Evolutionary conservation across 306 rosid genomes (phyloP).

Genomic region (Benincasa hispida): DNA sequence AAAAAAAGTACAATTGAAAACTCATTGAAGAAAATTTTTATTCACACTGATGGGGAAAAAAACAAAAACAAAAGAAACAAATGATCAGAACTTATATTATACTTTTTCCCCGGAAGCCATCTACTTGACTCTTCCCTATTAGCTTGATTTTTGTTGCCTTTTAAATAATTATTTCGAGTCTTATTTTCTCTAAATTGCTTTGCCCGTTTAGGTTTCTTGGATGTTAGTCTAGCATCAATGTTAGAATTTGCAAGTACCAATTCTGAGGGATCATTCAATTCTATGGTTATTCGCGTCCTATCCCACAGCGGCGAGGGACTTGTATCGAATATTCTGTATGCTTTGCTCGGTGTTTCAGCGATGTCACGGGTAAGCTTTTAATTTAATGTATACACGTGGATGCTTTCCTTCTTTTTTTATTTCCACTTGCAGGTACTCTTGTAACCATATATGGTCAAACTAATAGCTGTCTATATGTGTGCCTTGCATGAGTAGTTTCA

Average conservation of each 20-base stretch:
- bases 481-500: background rate
- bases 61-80: background rate
- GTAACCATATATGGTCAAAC: background rate
- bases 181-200: background rate
- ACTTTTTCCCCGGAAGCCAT: background rate
- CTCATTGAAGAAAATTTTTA: background rate
- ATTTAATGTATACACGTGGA: background rate
- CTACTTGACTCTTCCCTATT: background rate
- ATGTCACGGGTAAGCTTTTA: conserved; percentile 70
- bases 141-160: background rate
- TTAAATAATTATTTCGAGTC: background rate
- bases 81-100: background rate
- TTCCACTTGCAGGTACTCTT: background rate
- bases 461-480: background rate
- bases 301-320: conserved; percentile 93
- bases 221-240: conserved; percentile 57
- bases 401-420: background rate
- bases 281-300: conserved; percentile 54
- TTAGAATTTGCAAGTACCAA: conserved; percentile 42
- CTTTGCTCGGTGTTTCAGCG: conserved; percentile 95
- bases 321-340: conserved; percentile 84
- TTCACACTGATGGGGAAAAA: background rate
- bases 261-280: conserved; percentile 54
- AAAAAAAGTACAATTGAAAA: background rate
- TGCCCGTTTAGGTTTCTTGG: conserved; percentile 64